Evolutionary conservation across 305 asterid genomes (phyloP).

Genomic region (Fraxinus angustifolia): DNA sequence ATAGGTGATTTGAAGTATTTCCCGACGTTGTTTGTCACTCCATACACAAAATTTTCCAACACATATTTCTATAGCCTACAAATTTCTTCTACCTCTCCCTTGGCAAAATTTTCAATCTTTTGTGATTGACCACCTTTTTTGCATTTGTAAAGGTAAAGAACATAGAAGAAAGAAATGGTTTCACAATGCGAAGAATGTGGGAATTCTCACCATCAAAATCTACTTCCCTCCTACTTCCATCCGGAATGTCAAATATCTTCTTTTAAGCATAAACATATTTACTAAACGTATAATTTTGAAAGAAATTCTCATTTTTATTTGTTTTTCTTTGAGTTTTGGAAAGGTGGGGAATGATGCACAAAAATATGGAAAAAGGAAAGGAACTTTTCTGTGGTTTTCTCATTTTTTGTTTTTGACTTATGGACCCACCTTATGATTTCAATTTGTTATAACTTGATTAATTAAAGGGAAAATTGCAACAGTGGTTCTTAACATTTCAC

Average conservation of each 20-base stretch:
- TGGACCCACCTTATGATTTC: slow-evolving; percentile 26
- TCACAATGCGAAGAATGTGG: slow-evolving; percentile 61
- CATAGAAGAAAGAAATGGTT: slow-evolving; percentile 45
- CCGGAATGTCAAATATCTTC: slow-evolving; percentile 56
- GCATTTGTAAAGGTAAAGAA: slow-evolving; percentile 5
- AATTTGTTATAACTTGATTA: slow-evolving; percentile 11
- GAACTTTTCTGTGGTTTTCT: neutral
- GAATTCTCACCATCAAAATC: slow-evolving; percentile 88
- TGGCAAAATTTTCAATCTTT: neutral
- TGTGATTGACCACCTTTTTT: slow-evolving; percentile 1
- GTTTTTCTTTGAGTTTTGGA: slow-evolving; percentile 11
- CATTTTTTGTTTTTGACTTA: neutral
- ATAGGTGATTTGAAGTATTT: no score
- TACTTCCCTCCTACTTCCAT: slow-evolving; percentile 95
- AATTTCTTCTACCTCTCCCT: neutral
- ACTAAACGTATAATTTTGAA: neutral
- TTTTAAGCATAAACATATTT: neutral
- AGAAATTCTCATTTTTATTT: neutral
- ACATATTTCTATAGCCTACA: neutral
- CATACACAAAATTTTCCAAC: no score
- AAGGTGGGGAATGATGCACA: slow-evolving; percentile 10
- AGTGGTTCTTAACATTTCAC: no score
- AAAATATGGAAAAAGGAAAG: neutral
- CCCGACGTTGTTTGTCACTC: no score
- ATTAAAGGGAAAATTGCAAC: neutral